A percentile compares a stretch with the other conserved stretches of the same genome.
Evolutionary conservation across 352 stramenopile genomes (phyloP).

Genomic region (Globisporangium yorkense): DNA sequence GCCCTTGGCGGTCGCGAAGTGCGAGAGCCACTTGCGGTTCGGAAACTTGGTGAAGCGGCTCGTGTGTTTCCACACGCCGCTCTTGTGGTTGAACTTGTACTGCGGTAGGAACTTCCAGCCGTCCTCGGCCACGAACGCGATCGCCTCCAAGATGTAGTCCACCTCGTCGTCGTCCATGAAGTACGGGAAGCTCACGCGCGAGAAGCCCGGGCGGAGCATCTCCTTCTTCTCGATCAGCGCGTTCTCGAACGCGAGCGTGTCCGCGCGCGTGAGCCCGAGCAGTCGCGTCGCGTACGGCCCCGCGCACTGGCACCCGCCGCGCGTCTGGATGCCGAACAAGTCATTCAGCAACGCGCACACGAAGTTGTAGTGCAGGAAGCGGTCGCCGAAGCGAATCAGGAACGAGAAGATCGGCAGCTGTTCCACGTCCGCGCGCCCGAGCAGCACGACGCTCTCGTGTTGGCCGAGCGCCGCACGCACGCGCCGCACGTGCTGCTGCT

Average conservation of each 20-base stretch:
- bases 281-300: slow-evolving; percentile 92
- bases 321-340: slow-evolving; percentile 92
- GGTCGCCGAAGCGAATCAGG: slow-evolving; percentile 76
- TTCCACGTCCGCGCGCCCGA: slow-evolving; percentile 57
- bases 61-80: slow-evolving; percentile 90
- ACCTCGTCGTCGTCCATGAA: slow-evolving; percentile 76
- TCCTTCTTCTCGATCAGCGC: slow-evolving; percentile 89
- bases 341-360: slow-evolving; percentile 97
- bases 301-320: slow-evolving; percentile 71
- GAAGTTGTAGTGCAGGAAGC: slow-evolving; percentile 98
- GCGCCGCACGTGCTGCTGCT: slow-evolving; percentile 28
- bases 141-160: slow-evolving; percentile 91
- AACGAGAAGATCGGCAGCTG: slow-evolving; percentile 95
- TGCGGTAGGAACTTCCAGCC: slow-evolving; percentile 92
- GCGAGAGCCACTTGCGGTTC: slow-evolving; percentile 48
- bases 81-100: slow-evolving; percentile 94
- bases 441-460: slow-evolving; percentile 82
- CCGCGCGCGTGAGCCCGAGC: slow-evolving; percentile 80
- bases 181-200: slow-evolving; percentile 90
- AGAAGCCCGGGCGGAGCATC: slow-evolving; percentile 93
- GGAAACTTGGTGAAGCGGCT: slow-evolving; percentile 49
- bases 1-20: slow-evolving; percentile 24
- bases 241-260: slow-evolving; percentile 66
- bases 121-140: slow-evolving; percentile 91
- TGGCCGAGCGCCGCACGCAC: slow-evolving; percentile 32